A percentile compares a stretch with the other conserved stretches of the same genome.
Evolutionary conservation across 2,329 filamentous ascomycete genomes (phyloP).

Genomic region (Alternaria triticina): DNA sequence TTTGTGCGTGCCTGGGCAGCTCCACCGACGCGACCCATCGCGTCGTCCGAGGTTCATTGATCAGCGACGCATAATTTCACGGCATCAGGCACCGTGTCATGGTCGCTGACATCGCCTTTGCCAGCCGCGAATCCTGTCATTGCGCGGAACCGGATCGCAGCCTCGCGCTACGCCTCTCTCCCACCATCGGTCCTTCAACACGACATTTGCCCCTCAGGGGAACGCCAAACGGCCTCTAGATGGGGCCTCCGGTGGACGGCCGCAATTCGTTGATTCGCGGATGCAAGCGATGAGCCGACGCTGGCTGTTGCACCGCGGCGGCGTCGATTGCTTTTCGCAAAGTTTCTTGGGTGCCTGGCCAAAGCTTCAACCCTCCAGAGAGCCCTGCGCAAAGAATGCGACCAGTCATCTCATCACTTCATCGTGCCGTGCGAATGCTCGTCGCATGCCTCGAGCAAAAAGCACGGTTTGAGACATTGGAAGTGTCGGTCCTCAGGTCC

Average conservation of each 20-base stretch:
- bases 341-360: conserved; percentile 32
- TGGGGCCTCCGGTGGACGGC: conserved; percentile 19
- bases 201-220: conserved; percentile 35
- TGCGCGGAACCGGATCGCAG: conserved; percentile 27
- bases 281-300: conserved; percentile 28
- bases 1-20: conserved; percentile 8
- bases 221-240: conserved; percentile 27
- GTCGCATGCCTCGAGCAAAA: background rate
- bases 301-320: conserved; percentile 38
- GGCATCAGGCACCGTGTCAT: conserved; percentile 16
- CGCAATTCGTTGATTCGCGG: conserved; percentile 32
- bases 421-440: conserved; percentile 12
- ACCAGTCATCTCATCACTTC: conserved; percentile 18
- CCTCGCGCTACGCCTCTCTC: conserved; percentile 6
- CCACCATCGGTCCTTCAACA: conserved; percentile 24
- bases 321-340: conserved; percentile 28
- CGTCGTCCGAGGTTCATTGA: conserved; percentile 9
- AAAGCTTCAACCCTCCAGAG: conserved; percentile 30
- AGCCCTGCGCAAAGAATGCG: conserved; percentile 28
- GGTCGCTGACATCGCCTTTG: conserved; percentile 5
- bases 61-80: conserved; percentile 21
- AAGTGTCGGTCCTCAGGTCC: background rate
- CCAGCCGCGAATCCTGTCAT: conserved; percentile 12
- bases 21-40: conserved; percentile 7
- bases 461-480: background rate